Evolutionary conservation across 1,284 basidiomycete species (phyloP).

Genomic region (Pholiota adiposa): DNA sequence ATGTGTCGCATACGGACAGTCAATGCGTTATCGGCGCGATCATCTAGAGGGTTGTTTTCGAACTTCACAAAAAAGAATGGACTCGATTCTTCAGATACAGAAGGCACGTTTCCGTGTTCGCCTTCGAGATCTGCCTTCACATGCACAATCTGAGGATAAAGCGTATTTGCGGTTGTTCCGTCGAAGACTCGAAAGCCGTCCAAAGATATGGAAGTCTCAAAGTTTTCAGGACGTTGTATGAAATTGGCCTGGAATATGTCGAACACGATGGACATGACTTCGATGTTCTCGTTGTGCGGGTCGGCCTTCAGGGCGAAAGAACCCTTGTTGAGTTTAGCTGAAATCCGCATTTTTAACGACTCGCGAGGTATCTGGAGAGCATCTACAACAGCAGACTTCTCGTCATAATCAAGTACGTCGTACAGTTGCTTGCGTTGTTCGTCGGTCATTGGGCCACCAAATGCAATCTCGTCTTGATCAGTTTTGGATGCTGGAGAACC

Average conservation of each 20-base stretch:
- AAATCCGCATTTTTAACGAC: constrained; percentile 80
- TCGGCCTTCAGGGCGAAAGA: constrained; percentile 82
- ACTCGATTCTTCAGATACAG: constrained; percentile 38
- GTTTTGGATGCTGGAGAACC: constrained; percentile 53
- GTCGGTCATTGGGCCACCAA: constrained; percentile 81
- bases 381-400: constrained; percentile 75
- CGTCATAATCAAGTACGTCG: constrained; percentile 94
- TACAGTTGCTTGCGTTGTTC: constrained; percentile 94
- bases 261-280: constrained; percentile 90
- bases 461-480: constrained; percentile 52
- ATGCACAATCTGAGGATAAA: constrained; percentile 93
- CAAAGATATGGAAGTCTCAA: constrained; percentile 82
- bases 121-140: constrained; percentile 67
- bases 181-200: constrained; percentile 93
- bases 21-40: constrained; percentile 90
- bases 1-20: constrained; percentile 94
- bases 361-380: constrained; percentile 79
- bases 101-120: constrained; percentile 14
- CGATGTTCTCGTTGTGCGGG: constrained; percentile 63
- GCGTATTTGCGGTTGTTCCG: constrained; percentile 81
- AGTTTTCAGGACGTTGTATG: constrained; percentile 85
- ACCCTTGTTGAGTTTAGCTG: constrained; percentile 84
- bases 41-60: constrained; percentile 93
- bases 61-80: constrained; percentile 95
- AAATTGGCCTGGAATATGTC: constrained; percentile 88